Percentiles rank a stretch among this genome's conserved stretches.
These are phyloP conservation scores for Scheffersomyces lignicola DNA, from an alignment of 1,139 yeast species.

Conservation along the genomic window DNA sequence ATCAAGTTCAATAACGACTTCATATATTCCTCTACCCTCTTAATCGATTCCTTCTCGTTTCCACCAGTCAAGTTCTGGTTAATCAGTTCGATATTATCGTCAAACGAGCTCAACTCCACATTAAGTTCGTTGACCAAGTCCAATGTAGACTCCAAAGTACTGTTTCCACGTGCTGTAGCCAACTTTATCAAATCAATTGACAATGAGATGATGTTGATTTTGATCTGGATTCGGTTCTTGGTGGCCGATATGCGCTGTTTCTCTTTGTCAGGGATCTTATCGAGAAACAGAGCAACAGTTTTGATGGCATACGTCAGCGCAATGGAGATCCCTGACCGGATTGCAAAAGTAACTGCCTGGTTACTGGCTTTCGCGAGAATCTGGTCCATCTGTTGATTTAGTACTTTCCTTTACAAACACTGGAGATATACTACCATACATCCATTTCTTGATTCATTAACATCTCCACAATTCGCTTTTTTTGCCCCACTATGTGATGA, in stretches of 20 bases:
- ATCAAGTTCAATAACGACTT: conserved; percentile 49
- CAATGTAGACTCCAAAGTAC: conserved; percentile 59
- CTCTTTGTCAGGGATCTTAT: conserved; percentile 60
- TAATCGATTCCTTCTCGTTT: conserved; percentile 44
- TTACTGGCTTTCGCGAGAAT: conserved; percentile 62
- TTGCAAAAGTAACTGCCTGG: conserved; percentile 80
- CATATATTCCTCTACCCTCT: conserved; percentile 52
- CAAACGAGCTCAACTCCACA: conserved; percentile 60
- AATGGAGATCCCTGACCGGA: conserved; percentile 71
- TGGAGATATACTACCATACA: no score
- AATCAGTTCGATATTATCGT: conserved; percentile 43
- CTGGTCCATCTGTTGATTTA: conserved; percentile 37
- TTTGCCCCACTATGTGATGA: no score
- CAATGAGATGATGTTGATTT: conserved; percentile 62
- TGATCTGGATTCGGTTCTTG: conserved; percentile 51
- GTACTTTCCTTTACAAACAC: background rate
- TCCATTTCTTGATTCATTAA: no score
- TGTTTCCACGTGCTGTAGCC: conserved; percentile 72
- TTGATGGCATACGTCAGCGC: conserved; percentile 78
- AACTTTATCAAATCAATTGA: conserved; percentile 72
- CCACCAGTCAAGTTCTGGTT: conserved; percentile 21
- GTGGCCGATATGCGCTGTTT: conserved; percentile 42
- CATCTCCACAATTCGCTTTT: no score
- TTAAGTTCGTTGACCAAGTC: conserved; percentile 58
- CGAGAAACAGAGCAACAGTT: conserved; percentile 59